These are phyloP conservation scores for Penicillium sp. DNA, from an alignment of 2,329 filamentous ascomycete species.

Conservation along the genomic window DNA sequence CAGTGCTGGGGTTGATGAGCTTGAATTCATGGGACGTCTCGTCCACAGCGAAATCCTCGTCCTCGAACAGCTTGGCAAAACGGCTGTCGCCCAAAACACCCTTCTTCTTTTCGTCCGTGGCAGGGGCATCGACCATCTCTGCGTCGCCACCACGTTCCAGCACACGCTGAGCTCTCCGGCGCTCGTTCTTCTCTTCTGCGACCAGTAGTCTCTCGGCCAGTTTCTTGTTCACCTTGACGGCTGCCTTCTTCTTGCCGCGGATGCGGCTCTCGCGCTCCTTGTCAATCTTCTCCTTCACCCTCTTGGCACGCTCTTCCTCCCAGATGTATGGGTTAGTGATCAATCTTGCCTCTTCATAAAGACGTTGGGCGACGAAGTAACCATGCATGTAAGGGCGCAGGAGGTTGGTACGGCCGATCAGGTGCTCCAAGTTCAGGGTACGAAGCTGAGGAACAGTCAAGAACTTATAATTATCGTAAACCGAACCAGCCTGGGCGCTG, in stretches of 20 bases:
- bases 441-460: conserved; percentile 82
- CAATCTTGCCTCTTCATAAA: conserved; percentile 91
- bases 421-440: conserved; percentile 78
- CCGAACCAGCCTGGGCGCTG: conserved; percentile 58
- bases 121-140: conserved; percentile 31
- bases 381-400: conserved; percentile 98
- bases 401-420: conserved; percentile 85
- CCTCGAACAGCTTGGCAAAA: conserved; percentile 85
- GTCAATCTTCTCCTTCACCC: conserved; percentile 90
- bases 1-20: conserved; percentile 83
- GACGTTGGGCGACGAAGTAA: conserved; percentile 90
- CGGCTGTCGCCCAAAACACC: conserved; percentile 78
- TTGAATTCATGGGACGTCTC: conserved; percentile 85
- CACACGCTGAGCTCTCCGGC: conserved; percentile 44
- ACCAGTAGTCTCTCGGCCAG: conserved; percentile 62
- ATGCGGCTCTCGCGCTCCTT: conserved; percentile 96
- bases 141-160: conserved; percentile 59
- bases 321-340: conserved; percentile 92
- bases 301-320: conserved; percentile 87
- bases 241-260: conserved; percentile 86
- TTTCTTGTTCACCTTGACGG: conserved; percentile 78
- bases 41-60: conserved; percentile 89
- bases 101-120: conserved; percentile 43
- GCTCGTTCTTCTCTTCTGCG: conserved; percentile 56
- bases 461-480: conserved; percentile 99